phyloP scores from a whole-genome alignment of 768 basidiomycete species.

The Paxillus rubicundulus region DNA sequence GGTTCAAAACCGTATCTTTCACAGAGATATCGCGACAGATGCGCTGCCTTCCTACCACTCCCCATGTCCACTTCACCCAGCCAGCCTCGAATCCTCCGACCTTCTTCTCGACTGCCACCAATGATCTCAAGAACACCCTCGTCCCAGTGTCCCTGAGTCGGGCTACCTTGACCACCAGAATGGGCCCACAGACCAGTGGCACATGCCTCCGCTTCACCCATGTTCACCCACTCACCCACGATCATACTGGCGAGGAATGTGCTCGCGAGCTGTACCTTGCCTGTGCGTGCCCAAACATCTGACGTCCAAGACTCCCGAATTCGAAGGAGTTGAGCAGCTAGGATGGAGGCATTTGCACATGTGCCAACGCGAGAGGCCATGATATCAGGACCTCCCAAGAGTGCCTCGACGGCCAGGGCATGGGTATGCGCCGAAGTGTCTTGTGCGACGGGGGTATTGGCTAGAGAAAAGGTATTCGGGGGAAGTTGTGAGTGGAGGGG shows the following conservation, averaged over 20 bases:
- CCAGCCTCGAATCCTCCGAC: constrained; percentile 69
- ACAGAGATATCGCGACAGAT: constrained; percentile 69
- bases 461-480: constrained; percentile 63
- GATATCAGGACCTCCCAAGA: constrained; percentile 73
- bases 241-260: constrained; percentile 71
- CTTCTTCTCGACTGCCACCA: constrained; percentile 73
- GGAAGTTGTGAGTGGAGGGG: constrained; percentile 69
- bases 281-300: constrained; percentile 78
- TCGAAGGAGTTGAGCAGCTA: constrained; percentile 73
- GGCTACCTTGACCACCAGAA: constrained; percentile 21
- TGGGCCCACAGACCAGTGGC: constrained; percentile 79
- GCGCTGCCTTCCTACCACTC: constrained; percentile 62
- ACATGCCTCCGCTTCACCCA: constrained; percentile 75
- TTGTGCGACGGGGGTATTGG: constrained; percentile 72
- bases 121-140: constrained; percentile 75
- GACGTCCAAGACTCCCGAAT: constrained; percentile 76
- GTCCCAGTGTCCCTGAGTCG: constrained; percentile 66
- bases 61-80: constrained; percentile 77
- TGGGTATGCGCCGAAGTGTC: constrained; percentile 82
- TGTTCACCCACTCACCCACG: constrained; percentile 66
- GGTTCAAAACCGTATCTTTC: constrained; percentile 81
- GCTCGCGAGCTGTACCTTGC: constrained; percentile 73
- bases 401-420: constrained; percentile 69
- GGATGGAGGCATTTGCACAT: constrained; percentile 64
- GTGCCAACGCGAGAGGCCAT: constrained; percentile 78